Evolutionary conservation across 2,329 filamentous ascomycete genomes (phyloP), one percentile per base, ranked within the genome.

Genomic region (Trichoderma guizhouense): DNA sequence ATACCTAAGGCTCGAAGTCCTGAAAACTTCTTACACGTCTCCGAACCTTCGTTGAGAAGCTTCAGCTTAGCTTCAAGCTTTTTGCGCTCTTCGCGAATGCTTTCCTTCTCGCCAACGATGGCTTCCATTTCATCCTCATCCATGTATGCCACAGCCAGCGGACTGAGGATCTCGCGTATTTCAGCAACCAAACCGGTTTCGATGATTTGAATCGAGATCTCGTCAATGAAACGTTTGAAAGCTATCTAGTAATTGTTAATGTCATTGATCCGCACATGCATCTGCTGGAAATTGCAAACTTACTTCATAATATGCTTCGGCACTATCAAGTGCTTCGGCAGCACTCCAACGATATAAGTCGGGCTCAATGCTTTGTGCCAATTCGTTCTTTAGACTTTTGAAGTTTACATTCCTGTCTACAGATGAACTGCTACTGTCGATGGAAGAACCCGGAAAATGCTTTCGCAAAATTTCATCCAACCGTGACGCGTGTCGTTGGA

Each of bases 291-390:
- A 1, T 39, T 14, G 7, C 11, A 24, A n/a, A 43, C 72, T 57
- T 76, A 79, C 83, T 76, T 84, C 78, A 69, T 85, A 85, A 68
- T 83, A 85, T 0, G 82, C 82, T 39, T 80, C 75, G 74, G 83
- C 78, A 21, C 76, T 80, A 62, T 84, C 82, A 1, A 84, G 72
- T 7, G 79, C 80, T 55, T 81, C 78, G 12, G 77, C 75, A 36
- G 79, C 78, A 24, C 77, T 76, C 66, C 77, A 78, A 1, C 72
- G 71, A 15, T 78, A 74, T 74, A 82, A 80, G 34, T 83, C 75
- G 7, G 72, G 55, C 9, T 75, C 73, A 21, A 1, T 14, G 7
- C 5, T 6, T 5, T 1, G 36, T 34, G 7, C 74, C 26, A 69
- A 30, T n/a, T 60, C 26, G 0, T 30, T 14, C 24, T 26, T 55